These are phyloP conservation scores for Zopfia rhizophila DNA, from an alignment of 2,329 filamentous ascomycete genomes.

Conservation along the genomic window DNA sequence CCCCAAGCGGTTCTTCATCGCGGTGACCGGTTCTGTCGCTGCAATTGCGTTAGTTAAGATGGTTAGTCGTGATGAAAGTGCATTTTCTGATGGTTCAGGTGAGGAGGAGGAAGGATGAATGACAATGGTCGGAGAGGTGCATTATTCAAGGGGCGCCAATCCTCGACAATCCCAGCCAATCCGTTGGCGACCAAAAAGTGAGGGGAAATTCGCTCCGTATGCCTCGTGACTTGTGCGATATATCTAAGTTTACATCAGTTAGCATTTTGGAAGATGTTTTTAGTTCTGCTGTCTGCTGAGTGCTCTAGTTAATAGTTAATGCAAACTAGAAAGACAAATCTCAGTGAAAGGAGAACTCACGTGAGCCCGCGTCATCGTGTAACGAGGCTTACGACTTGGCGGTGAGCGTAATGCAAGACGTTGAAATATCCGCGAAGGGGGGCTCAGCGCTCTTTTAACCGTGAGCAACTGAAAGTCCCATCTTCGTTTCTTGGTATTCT, in stretches of 20 bases:
- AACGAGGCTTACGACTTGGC: background rate
- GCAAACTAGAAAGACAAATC: no score
- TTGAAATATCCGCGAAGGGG: no score
- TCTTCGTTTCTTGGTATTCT: no score
- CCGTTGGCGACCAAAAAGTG: slow-evolving; percentile 25
- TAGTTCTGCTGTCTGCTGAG: no score
- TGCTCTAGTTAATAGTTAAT: no score
- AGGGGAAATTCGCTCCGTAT: slow-evolving; percentile 16
- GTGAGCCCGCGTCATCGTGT: slow-evolving; percentile 1
- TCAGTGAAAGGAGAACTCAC: no score
- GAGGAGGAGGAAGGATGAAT: slow-evolving; percentile 31
- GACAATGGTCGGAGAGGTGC: slow-evolving; percentile 32
- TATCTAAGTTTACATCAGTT: background rate
- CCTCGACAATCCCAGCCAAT: slow-evolving; percentile 32
- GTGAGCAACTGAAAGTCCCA: no score
- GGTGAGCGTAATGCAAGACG: background rate
- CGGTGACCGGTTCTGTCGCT: slow-evolving; percentile 30
- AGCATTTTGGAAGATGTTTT: background rate
- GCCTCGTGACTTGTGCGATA: slow-evolving; percentile 11
- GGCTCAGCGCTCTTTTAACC: no score
- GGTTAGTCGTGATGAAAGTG: slow-evolving; percentile 39
- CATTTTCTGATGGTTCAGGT: slow-evolving; percentile 20
- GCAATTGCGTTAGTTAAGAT: slow-evolving; percentile 27
- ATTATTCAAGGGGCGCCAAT: slow-evolving; percentile 37
- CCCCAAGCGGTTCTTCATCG: slow-evolving; percentile 28